Evolutionary conservation across 2,329 filamentous ascomycete genomes (phyloP).

Genomic region (Orbilia blumenaviensis): DNA sequence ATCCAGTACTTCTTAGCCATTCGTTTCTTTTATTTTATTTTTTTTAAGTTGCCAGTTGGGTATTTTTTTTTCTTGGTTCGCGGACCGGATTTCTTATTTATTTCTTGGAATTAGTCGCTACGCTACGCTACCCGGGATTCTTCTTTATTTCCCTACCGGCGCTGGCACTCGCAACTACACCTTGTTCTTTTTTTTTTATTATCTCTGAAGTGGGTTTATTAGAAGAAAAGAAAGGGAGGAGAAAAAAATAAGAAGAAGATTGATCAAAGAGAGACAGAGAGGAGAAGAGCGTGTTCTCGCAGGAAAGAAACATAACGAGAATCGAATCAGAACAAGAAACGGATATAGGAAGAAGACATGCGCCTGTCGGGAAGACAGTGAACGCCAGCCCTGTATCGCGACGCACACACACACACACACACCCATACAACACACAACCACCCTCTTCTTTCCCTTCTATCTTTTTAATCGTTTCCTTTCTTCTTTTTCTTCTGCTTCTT

Average conservation of each 20-base stretch:
- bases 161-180: too few relatives aligned
- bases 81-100: background rate
- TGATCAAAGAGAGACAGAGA: too few relatives aligned
- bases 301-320: slow-evolving; percentile 9
- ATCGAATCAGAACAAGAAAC: background rate
- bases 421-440: too few relatives aligned
- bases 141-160: background rate
- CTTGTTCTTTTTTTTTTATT: slow-evolving; percentile 8
- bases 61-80: background rate
- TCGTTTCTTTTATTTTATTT: background rate
- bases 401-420: too few relatives aligned
- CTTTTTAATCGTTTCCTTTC: slow-evolving; percentile 15
- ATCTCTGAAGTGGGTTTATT: background rate
- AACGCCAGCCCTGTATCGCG: too few relatives aligned
- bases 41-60: background rate
- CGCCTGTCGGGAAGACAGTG: slow-evolving; percentile 29
- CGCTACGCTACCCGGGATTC: background rate
- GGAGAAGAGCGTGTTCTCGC: background rate
- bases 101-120: background rate
- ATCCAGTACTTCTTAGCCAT: background rate
- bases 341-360: slow-evolving; percentile 18
- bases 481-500: background rate
- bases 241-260: too few relatives aligned
- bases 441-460: background rate
- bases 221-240: too few relatives aligned